phyloP scores from a whole-genome alignment of 345 rosid species.

The Mercurialis annua region DNA sequence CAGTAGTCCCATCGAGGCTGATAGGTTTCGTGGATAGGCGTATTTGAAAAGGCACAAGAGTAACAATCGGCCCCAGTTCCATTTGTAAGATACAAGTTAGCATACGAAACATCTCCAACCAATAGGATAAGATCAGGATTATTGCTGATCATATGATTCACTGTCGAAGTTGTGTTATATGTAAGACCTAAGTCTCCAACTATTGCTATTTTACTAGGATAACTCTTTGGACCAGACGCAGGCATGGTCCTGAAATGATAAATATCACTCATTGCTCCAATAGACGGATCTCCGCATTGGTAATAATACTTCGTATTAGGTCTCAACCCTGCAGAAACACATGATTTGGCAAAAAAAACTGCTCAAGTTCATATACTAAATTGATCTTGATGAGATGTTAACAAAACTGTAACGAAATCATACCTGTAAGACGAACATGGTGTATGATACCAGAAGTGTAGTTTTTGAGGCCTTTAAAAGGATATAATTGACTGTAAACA shows the following conservation, averaged over 20 bases:
- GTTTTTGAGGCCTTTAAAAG: conserved; percentile 24
- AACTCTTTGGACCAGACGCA: conserved; percentile 40
- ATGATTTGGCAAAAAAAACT: background rate
- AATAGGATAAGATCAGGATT: conserved; percentile 79
- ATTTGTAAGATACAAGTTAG: conserved; percentile 63
- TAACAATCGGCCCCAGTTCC: conserved; percentile 54
- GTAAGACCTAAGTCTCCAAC: conserved; percentile 89
- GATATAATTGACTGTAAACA: conserved; percentile 27
- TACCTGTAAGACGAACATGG: conserved; percentile 28
- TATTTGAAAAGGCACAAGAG: conserved; percentile 44
- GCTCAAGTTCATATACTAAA: background rate
- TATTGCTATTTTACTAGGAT: conserved; percentile 64
- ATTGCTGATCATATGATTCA: conserved; percentile 55
- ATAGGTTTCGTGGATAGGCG: conserved; percentile 68
- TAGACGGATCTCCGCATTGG: conserved; percentile 69
- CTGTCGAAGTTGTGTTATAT: conserved; percentile 63
- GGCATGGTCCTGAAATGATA: conserved; percentile 76
- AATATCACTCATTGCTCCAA: conserved; percentile 49
- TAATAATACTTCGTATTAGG: conserved; percentile 54
- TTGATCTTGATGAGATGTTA: background rate
- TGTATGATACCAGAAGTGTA: conserved; percentile 31
- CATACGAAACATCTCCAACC: conserved; percentile 77
- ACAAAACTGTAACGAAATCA: background rate
- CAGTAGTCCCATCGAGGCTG: conserved; percentile 99
- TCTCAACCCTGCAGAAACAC: conserved; percentile 50